Evolutionary conservation across 331 rosid genomes (phyloP).

Genomic region (Quercus lobata): DNA sequence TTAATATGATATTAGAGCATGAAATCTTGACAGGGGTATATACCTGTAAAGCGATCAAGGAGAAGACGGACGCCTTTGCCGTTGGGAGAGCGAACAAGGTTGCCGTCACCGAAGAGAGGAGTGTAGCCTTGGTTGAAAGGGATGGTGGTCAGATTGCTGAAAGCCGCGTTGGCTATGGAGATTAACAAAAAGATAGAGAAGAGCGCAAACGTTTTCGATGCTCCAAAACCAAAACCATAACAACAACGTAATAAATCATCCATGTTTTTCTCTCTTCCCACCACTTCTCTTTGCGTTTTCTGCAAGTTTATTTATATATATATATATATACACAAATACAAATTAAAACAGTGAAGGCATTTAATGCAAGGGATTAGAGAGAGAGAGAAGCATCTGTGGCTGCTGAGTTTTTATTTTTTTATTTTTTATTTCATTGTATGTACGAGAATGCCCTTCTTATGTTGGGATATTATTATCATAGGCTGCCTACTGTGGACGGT

Average conservation of each 20-base stretch:
- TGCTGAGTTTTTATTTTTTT: neutral
- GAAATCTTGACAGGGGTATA: accelerated
- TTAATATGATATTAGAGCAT: too few relatives aligned
- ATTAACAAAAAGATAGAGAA: slow-evolving; percentile 3
- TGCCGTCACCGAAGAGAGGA: slow-evolving; percentile 70
- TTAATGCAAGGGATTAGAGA: slow-evolving; percentile 1
- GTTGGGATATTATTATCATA: neutral
- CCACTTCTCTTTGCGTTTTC: slow-evolving; percentile 21
- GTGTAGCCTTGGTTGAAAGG: slow-evolving; percentile 63
- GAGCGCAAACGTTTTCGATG: neutral
- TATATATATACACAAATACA: neutral
- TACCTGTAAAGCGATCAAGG: slow-evolving; percentile 90
- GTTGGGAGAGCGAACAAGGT: slow-evolving; percentile 75
- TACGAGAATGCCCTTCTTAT: slow-evolving; percentile 32
- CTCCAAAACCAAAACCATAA: slow-evolving; percentile 13
- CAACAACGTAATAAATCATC: slow-evolving; percentile 18
- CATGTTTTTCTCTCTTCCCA: slow-evolving; percentile 33
- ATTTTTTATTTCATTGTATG: neutral
- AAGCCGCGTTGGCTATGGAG: slow-evolving; percentile 37
- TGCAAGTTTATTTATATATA: slow-evolving; percentile 17
- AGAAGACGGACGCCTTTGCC: slow-evolving; percentile 78
- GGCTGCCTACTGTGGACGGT: neutral
- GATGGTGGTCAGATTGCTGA: slow-evolving; percentile 48
- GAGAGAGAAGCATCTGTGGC: neutral
- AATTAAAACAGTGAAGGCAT: neutral